These are phyloP conservation scores for Blastobotrys buckinghamii DNA, from an alignment of 1,139 yeast species.

Conservation along the genomic window DNA sequence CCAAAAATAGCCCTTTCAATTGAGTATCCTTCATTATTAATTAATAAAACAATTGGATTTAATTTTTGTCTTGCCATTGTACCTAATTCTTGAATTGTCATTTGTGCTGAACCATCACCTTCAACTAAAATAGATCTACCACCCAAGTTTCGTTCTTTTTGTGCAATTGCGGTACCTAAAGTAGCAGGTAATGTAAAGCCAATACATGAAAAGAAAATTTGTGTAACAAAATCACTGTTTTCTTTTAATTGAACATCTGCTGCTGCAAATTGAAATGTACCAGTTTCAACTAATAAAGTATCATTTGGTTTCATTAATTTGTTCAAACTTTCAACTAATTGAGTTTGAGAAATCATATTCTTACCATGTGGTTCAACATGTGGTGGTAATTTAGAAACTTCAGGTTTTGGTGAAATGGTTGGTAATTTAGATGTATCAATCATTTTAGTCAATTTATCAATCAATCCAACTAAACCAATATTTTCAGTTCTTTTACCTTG, in stretches of 20 bases:
- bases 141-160: slow-evolving; percentile 40
- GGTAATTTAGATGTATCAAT: slow-evolving; percentile 35
- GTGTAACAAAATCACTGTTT: slow-evolving; percentile 49
- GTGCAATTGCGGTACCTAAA: slow-evolving; percentile 69
- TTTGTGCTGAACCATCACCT: slow-evolving; percentile 91
- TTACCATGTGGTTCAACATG: slow-evolving; percentile 18
- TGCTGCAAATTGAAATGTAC: slow-evolving; percentile 68
- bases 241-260: slow-evolving; percentile 57
- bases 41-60: slow-evolving; percentile 57
- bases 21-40: slow-evolving; percentile 83
- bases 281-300: slow-evolving; percentile 66
- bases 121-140: slow-evolving; percentile 64
- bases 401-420: slow-evolving; percentile 19
- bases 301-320: slow-evolving; percentile 52
- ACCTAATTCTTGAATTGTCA: slow-evolving; percentile 73
- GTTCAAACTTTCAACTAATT: slow-evolving; percentile 27
- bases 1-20: slow-evolving; percentile 83
- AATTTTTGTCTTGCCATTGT: slow-evolving; percentile 56
- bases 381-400: slow-evolving; percentile 12
- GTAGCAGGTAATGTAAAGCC: slow-evolving; percentile 86
- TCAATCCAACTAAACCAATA: slow-evolving; percentile 44
- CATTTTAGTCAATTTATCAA: slow-evolving; percentile 36
- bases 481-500: slow-evolving; percentile 32
- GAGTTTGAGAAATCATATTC: slow-evolving; percentile 35
- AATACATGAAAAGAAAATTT: slow-evolving; percentile 72